Conservation (phyloP, 2,329 filamentous ascomycete species). For the Teratosphaeria viscida region DNA sequence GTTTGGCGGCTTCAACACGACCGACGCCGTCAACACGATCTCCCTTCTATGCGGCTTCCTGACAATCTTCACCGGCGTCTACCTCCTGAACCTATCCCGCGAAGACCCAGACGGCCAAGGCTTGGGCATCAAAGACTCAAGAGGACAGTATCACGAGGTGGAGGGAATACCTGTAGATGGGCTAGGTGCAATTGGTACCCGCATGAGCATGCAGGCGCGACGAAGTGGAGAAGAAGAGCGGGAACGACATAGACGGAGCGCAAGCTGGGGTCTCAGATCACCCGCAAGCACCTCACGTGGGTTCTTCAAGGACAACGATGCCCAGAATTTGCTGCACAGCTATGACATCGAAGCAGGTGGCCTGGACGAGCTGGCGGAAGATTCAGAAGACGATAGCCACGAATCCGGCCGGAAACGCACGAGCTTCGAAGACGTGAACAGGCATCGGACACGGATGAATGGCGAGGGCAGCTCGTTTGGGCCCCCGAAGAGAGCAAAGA, state of each 20-base stretch:
- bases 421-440: constrained; percentile 23
- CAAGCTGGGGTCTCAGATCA: constrained; percentile 27
- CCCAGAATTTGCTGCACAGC: constrained; percentile 73
- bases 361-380: constrained; percentile 67
- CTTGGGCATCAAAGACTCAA: constrained; percentile 41
- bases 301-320: constrained; percentile 38
- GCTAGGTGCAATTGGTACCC: constrained; percentile 78
- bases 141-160: constrained; percentile 36
- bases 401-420: constrained; percentile 22
- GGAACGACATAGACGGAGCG: constrained; percentile 43
- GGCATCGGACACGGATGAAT: constrained; percentile 6
- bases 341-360: constrained; percentile 72
- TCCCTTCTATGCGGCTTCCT: constrained; percentile 89
- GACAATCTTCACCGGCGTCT: constrained; percentile 89
- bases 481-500: constrained; percentile 6
- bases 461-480: constrained; percentile 6
- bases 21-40: constrained; percentile 80
- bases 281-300: constrained; percentile 27
- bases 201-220: constrained; percentile 84
- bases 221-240: constrained; percentile 48
- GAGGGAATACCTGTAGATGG: constrained; percentile 86
- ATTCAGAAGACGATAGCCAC: constrained; percentile 54
- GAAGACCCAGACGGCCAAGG: constrained; percentile 73
- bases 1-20: constrained; percentile 92
- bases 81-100: constrained; percentile 90